These are phyloP conservation scores for Exsudoporus frostii DNA, from an alignment of 768 basidiomycete genomes.

Conservation along the genomic window DNA sequence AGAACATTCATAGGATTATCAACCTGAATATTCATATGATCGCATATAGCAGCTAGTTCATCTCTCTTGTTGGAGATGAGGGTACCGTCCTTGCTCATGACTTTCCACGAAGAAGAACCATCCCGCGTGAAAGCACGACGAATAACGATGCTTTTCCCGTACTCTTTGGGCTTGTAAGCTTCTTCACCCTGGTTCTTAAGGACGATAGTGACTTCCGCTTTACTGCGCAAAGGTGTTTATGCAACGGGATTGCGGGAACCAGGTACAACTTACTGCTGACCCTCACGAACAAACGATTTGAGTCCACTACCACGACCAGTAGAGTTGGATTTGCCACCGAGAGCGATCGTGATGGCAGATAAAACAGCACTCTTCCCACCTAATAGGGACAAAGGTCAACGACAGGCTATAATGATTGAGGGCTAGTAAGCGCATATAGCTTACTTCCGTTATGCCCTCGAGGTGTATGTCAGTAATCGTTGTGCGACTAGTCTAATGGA, in stretches of 20 bases:
- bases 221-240: conserved; percentile 39
- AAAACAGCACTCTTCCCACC: conserved; percentile 95
- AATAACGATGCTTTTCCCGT: conserved; percentile 81
- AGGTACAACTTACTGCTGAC: conserved; percentile 56
- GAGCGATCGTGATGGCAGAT: conserved; percentile 87
- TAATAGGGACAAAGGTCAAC: conserved; percentile 30
- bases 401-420: background rate
- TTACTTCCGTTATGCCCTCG: conserved; percentile 89
- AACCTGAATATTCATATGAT: conserved; percentile 96
- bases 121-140: conserved; percentile 78
- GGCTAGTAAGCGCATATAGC: conserved; percentile 30
- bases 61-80: conserved; percentile 74
- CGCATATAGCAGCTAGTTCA: conserved; percentile 84
- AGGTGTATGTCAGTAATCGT: conserved; percentile 1
- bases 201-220: conserved; percentile 70
- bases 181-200: conserved; percentile 91
- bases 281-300: conserved; percentile 83
- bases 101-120: conserved; percentile 77
- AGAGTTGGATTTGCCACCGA: conserved; percentile 89
- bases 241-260: background rate
- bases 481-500: background rate
- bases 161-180: conserved; percentile 81
- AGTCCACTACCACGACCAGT: conserved; percentile 88
- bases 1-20: conserved; percentile 96
- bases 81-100: conserved; percentile 65